These are phyloP conservation scores for Ophiognomonia clavigignenti-juglandacearum DNA, from an alignment of 2,329 filamentous ascomycete species.

Conservation along the genomic window DNA sequence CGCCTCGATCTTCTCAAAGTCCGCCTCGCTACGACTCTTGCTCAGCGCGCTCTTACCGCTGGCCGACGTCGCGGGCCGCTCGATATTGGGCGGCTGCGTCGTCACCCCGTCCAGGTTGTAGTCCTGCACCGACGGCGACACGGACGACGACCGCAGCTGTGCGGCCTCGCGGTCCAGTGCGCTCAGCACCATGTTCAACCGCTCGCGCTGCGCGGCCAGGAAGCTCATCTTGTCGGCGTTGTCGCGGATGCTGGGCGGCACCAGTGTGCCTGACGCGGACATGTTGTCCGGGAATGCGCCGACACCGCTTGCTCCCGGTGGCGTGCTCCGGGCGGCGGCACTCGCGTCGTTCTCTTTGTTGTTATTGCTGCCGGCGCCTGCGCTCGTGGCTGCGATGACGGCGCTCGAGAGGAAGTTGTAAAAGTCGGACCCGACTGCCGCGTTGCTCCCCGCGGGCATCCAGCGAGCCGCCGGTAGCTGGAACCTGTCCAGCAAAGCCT, in stretches of 20 bases:
- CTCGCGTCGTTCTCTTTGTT: constrained; percentile 15
- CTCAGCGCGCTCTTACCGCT: constrained; percentile 54
- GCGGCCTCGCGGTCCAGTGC: constrained; percentile 77
- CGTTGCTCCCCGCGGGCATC: constrained; percentile 23
- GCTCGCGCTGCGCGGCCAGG: constrained; percentile 73
- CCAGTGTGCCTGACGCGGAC: constrained; percentile 51
- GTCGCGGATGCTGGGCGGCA: constrained; percentile 63
- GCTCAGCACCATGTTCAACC: constrained; percentile 66
- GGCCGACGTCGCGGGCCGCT: constrained; percentile 37
- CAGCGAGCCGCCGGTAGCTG: constrained; percentile 69
- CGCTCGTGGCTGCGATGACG: constrained; percentile 53
- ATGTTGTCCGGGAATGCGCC: constrained; percentile 29
- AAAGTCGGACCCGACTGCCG: constrained; percentile 50
- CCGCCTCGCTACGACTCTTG: constrained; percentile 80
- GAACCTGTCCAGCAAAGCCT: constrained; percentile 79
- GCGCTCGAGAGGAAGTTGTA: constrained; percentile 74
- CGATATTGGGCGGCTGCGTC: constrained; percentile 12
- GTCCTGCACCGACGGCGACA: constrained; percentile 5
- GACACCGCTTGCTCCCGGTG: constrained; percentile 25
- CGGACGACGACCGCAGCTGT: constrained; percentile 40
- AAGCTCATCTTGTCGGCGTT: constrained; percentile 67
- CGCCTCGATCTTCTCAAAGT: constrained; percentile 84
- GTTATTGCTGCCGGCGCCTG: constrained; percentile 27
- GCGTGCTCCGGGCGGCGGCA: constrained; percentile 23
- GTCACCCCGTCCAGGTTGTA: not conserved